phyloP scores from a whole-genome alignment of 2,329 filamentous ascomycete genomes.

The Hypoxylon sp. region DNA sequence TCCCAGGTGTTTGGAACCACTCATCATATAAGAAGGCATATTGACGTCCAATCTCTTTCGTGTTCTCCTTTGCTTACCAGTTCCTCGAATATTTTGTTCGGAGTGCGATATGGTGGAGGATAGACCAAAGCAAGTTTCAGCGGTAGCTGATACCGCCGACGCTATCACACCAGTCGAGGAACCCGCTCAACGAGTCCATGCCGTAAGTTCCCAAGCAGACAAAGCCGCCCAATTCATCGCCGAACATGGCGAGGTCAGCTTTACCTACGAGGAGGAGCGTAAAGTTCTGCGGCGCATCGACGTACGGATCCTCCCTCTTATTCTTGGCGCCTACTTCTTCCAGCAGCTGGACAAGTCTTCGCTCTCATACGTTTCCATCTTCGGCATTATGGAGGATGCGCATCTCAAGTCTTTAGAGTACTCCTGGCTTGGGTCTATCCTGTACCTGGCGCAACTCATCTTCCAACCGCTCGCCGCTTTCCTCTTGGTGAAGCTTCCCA shows the following conservation, averaged over 20 bases:
- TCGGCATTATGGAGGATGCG: slow-evolving; percentile 62
- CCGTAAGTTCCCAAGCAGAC: slow-evolving; percentile 49
- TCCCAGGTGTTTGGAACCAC: slow-evolving; percentile 37
- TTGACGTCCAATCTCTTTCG: neutral
- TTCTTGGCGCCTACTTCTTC: slow-evolving; percentile 69
- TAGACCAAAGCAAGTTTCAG: slow-evolving; percentile 20
- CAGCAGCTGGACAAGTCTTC: slow-evolving; percentile 68
- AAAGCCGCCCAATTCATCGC: slow-evolving; percentile 62
- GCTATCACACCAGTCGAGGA: slow-evolving; percentile 40
- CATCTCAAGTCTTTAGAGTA: slow-evolving; percentile 62
- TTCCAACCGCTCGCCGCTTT: slow-evolving; percentile 69
- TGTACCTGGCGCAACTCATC: slow-evolving; percentile 71
- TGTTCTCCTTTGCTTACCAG: neutral
- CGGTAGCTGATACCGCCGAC: slow-evolving; percentile 35
- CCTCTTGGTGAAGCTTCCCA: slow-evolving; percentile 66
- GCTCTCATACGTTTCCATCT: slow-evolving; percentile 62
- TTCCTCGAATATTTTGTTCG: neutral
- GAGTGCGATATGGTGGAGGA: slow-evolving; percentile 40
- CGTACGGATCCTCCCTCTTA: slow-evolving; percentile 62
- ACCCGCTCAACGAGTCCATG: slow-evolving; percentile 12
- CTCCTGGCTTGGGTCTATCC: slow-evolving; percentile 72
- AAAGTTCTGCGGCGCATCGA: slow-evolving; percentile 63
- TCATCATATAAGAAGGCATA: slow-evolving; percentile 26
- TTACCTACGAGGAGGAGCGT: slow-evolving; percentile 65
- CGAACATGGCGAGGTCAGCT: slow-evolving; percentile 56